Conservation (phyloP, 176 grass and related monocot species). For the Oryza australiensis region DNA sequence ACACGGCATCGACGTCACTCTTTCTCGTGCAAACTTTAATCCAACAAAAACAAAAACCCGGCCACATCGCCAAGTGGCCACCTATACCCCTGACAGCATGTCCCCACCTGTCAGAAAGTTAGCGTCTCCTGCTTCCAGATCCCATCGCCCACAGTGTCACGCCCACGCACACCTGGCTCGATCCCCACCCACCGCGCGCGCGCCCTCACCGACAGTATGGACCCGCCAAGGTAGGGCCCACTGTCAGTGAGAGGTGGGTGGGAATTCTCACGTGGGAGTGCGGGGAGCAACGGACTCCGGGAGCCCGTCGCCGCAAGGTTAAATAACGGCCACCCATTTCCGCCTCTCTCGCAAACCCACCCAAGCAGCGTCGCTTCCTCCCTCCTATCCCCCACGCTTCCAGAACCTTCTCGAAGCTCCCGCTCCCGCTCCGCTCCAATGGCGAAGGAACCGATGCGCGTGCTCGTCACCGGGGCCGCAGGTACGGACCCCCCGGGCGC, state of each 20-base stretch:
- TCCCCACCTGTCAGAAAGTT: neutral
- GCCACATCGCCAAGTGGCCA: neutral
- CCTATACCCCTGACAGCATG: neutral
- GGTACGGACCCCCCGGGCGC: too few species aligned
- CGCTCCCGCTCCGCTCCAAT: constrained; percentile 32
- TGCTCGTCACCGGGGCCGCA: constrained; percentile 98
- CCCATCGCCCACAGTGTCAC: constrained; percentile 14
- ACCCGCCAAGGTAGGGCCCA: neutral
- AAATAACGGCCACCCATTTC: constrained; percentile 47
- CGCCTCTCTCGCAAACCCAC: neutral
- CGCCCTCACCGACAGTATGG: accelerated
- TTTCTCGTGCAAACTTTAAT: neutral
- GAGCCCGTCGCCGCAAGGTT: neutral
- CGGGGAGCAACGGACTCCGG: neutral
- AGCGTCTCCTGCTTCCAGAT: neutral
- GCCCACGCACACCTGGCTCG: neutral
- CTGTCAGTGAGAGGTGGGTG: neutral
- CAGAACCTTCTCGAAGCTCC: constrained; percentile 33
- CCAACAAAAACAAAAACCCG: neutral
- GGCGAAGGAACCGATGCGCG: constrained; percentile 93
- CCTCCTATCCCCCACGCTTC: neutral
- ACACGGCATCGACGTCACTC: neutral
- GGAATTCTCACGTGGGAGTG: neutral
- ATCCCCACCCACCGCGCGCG: neutral
- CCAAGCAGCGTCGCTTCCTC: constrained; percentile 8